phyloP scores from a whole-genome alignment of 1,284 basidiomycete genomes.

The Rhodotorula sp. region DNA sequence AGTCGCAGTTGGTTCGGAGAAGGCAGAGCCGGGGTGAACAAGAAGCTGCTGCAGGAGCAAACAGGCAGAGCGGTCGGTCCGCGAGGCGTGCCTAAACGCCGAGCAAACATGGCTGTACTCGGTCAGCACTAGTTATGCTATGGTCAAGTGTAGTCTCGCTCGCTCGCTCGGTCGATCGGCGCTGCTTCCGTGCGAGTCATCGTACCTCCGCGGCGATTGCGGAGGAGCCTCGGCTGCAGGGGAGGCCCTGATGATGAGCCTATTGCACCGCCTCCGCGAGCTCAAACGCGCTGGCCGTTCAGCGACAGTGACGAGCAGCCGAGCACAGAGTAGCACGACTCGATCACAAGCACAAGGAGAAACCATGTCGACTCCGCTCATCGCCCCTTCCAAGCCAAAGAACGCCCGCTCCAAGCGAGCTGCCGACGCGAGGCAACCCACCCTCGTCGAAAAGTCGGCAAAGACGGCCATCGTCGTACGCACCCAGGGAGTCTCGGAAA shows the following conservation, averaged over 20 bases:
- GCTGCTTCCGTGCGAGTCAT: too few relatives aligned
- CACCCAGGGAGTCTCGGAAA: slow-evolving; percentile 79
- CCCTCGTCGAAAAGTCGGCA: slow-evolving; percentile 77
- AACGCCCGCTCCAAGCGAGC: slow-evolving; percentile 97
- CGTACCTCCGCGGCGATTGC: too few relatives aligned
- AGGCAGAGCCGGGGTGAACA: background rate
- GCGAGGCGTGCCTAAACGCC: too few relatives aligned
- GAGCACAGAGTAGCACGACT: background rate
- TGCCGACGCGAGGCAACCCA: slow-evolving; percentile 79
- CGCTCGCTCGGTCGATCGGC: too few relatives aligned
- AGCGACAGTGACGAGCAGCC: background rate
- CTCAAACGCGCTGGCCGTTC: background rate
- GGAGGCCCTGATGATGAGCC: too few relatives aligned
- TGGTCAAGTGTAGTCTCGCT: too few relatives aligned
- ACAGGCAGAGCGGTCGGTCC: background rate
- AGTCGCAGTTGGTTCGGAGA: background rate
- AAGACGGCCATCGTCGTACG: slow-evolving; percentile 83
- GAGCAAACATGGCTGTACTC: too few relatives aligned
- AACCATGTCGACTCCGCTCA: slow-evolving; percentile 29
- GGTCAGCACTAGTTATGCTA: too few relatives aligned
- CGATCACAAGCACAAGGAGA: background rate
- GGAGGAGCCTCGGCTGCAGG: too few relatives aligned
- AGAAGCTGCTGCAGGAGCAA: background rate
- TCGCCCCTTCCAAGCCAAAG: slow-evolving; percentile 74
- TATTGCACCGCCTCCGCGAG: background rate